Conservation (phyloP, 1,284 basidiomycete genomes). For the Pseudomicrostroma phylloplanum region DNA sequence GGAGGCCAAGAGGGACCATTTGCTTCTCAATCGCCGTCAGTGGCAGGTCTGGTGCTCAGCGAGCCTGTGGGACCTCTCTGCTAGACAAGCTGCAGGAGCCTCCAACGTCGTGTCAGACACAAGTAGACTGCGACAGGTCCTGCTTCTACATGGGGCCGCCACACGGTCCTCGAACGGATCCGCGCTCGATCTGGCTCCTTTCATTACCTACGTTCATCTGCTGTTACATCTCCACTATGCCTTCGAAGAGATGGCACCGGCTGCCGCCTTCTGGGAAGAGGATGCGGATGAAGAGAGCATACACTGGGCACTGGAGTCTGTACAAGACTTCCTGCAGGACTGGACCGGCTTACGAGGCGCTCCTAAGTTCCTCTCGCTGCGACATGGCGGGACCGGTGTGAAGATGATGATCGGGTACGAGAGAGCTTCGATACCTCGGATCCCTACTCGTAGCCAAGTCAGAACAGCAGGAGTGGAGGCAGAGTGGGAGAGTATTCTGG, state of each 20-base stretch:
- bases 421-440: not conserved
- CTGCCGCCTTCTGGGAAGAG: not conserved
- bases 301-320: not conserved
- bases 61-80: not conserved
- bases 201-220: constrained; percentile 3
- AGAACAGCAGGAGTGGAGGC: not conserved
- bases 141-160: not conserved
- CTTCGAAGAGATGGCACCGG: not conserved
- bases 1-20: not conserved
- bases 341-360: not conserved
- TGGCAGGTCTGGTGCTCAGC: not conserved
- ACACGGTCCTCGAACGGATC: not conserved
- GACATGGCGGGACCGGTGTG: not conserved
- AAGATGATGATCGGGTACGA: not conserved
- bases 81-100: not conserved
- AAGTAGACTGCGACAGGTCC: not conserved
- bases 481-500: constrained; percentile 3
- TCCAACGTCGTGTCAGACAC: not conserved
- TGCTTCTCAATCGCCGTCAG: not conserved
- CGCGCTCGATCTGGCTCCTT: not conserved
- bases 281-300: not conserved
- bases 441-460: constrained; percentile 3
- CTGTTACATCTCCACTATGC: constrained; percentile 1
- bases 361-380: not conserved
- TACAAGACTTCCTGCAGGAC: not conserved